These are phyloP conservation scores for Rhodosporidiobolus sp. DNA, from an alignment of 768 basidiomycete species.

Conservation along the genomic window DNA sequence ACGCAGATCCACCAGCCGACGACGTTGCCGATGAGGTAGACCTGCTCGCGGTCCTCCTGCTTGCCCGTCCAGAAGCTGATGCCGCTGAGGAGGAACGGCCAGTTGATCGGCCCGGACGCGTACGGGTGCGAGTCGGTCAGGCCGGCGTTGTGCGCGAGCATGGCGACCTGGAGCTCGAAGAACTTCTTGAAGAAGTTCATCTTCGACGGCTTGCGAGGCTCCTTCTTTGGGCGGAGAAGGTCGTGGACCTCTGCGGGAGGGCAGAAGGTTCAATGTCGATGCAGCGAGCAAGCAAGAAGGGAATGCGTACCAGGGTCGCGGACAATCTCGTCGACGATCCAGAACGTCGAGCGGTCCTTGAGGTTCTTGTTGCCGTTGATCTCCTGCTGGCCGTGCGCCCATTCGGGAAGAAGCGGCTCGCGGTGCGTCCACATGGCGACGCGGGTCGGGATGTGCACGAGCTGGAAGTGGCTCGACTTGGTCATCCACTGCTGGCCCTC, in stretches of 20 bases:
- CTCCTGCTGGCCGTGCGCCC: conserved; percentile 97
- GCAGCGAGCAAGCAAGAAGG: too few relatives aligned
- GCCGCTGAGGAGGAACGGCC: conserved; percentile 93
- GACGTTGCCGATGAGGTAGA: conserved; percentile 93
- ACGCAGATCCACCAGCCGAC: conserved; percentile 93
- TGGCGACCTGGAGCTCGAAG: conserved; percentile 82
- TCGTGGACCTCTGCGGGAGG: conserved; percentile 50
- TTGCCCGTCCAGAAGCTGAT: conserved; percentile 97
- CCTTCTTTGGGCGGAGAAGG: conserved; percentile 21
- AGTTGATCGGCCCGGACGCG: conserved; percentile 90
- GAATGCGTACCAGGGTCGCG: conserved; percentile 59
- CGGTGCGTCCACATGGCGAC: conserved; percentile 92
- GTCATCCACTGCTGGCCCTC: conserved; percentile 85
- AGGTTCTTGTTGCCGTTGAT: conserved; percentile 95
- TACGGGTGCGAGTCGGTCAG: conserved; percentile 97
- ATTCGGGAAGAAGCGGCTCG: conserved; percentile 75
- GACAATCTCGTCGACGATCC: conserved; percentile 84
- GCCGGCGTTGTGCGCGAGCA: conserved; percentile 99
- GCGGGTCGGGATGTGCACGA: conserved; percentile 81
- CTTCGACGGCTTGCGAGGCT: conserved; percentile 57
- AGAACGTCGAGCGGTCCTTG: conserved; percentile 73
- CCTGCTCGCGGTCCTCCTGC: conserved; percentile 76
- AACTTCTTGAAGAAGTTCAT: conserved; percentile 95
- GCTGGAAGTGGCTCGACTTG: conserved; percentile 86
- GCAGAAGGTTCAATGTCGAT: neutral